Evolutionary conservation across 2,329 filamentous ascomycete genomes (phyloP).

Genomic region (Daldinia sp.): DNA sequence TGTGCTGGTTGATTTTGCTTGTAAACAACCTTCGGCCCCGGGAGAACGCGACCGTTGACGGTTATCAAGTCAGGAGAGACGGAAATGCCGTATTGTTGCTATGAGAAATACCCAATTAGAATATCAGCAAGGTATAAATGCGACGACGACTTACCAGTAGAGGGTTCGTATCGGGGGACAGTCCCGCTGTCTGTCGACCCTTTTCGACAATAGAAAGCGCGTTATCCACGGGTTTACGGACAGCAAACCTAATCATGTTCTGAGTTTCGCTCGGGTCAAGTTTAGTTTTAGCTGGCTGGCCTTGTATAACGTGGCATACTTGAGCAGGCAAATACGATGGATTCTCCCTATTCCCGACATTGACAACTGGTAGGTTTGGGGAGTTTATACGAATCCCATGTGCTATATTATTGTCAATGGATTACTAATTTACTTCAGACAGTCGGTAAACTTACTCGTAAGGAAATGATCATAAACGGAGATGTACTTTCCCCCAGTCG

Average conservation of each 20-base stretch:
- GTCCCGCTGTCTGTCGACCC: slow-evolving; percentile 63
- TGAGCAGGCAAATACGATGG: slow-evolving; percentile 71
- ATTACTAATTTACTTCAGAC: not conserved
- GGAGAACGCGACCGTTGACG: slow-evolving; percentile 71
- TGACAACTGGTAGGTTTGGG: slow-evolving; percentile 64
- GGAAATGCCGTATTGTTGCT: slow-evolving; percentile 65
- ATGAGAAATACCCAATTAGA: not conserved
- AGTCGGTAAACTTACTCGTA: slow-evolving; percentile 51
- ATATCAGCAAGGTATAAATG: not conserved
- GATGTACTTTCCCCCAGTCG: slow-evolving; percentile 57
- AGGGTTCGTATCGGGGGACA: slow-evolving; percentile 54
- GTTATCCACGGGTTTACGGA: slow-evolving; percentile 67
- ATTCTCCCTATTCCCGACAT: slow-evolving; percentile 65
- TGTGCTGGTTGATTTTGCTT: not conserved
- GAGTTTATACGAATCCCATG: slow-evolving; percentile 51
- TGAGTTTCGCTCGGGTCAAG: slow-evolving; percentile 66
- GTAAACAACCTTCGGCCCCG: slow-evolving; percentile 66
- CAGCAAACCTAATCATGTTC: slow-evolving; percentile 72
- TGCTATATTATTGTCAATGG: slow-evolving; percentile 41
- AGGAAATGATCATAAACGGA: slow-evolving; percentile 65
- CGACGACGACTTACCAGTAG: slow-evolving; percentile 15
- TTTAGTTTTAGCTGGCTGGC: slow-evolving; percentile 65
- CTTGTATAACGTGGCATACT: slow-evolving; percentile 66
- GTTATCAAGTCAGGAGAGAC: slow-evolving; percentile 67
- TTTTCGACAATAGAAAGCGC: slow-evolving; percentile 65